Evolutionary conservation across 257 asterid genomes (phyloP), one percentile per base, ranked within the genome.

Genomic region (Solanum corneliomulleri): DNA sequence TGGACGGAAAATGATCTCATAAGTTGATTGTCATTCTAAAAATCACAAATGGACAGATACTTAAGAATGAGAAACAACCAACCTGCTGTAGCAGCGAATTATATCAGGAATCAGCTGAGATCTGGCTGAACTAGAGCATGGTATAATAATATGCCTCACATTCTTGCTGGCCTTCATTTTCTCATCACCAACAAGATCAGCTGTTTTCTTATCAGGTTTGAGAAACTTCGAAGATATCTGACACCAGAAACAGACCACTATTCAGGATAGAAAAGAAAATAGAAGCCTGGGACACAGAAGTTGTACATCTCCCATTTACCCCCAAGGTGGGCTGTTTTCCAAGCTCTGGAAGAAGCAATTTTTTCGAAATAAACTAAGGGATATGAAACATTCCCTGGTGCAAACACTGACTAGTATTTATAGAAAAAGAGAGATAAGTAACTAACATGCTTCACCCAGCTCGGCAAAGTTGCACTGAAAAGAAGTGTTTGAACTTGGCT

Each of bases 1-100:
- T 41, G 84, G 87, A 70, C 27, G 64, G 84, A 78, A 27, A 44
- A 78, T 44, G 39, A 78, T 44, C 35, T 45, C 64, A 41, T 42
- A n/a, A n/a, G 25, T 45, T 75, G 66, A 78, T 45, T 78, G 25
- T 44, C 39, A 77, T 45, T 21, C 66, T 45, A 66, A 66, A 64
- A 64, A 25, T 25, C 72, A 45, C 47, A 35, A 37, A 77, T 23
- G n/a, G 11, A 20, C 35, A 84, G 23, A 27, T 9, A 16, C 13
- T 82, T 37, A 12, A 81, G 66, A 33, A 45, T 58, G 16, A 85
- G 78, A 91, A 87, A 78, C 29, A 78, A 90, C 93, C 39, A 86
- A 96, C 99, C 99, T 97, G 82, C 99, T 94, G 87, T 97, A 97
- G 91, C 99, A 96, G 69, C 94, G 91, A 91, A 97, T 94, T 88